Evolutionary conservation across 352 stramenopile genomes (phyloP), one percentile per base, ranked within the genome.

Genomic region (Phytophthora niederhauseri): DNA sequence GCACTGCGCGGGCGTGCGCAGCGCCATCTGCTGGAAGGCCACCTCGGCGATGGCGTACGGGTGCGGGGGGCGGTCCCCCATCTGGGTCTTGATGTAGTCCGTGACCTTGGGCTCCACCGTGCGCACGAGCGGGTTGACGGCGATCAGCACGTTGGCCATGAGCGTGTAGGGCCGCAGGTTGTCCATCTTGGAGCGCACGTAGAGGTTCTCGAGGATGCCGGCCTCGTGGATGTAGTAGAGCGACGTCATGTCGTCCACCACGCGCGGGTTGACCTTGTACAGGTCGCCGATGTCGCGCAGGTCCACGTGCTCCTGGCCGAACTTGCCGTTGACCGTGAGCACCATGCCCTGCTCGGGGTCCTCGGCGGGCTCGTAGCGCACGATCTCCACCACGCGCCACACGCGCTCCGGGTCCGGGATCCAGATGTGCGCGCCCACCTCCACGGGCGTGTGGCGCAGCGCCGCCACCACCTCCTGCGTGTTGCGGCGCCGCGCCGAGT

Each of bases 221-320:
- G 89, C 87, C 68, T 96, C 89, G 75, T 96, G 89, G 74, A 96
- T 96, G 74, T 94, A 96, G 77, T 96, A 96, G 24, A 96, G 79
- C 17, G 81, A 63, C 41, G 89, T 96, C 89, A 96, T 96, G 73
- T 96, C 89, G 70, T 96, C 89, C 7, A 94, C 87, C 3, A 93
- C 84, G 62, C 89, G 87, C 31, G 89, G 89, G 75, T 95, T 94
- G 9, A 96, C 87, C 66, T 86, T 85, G 76, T 96, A 96, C 34
- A 96, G 53, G 68, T 96, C 87, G 26, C 87, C 86, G 38, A 95
- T 81, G 72, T 95, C 89, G 51, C 87, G 82, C 76, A 95, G 68
- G 43, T 96, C 89, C 43, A 95, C 62, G 54, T 80, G 68, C 53
- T 94, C 89, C 54, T 88, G 73, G 14, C 87, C 89, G n/a, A 83